Conservation (phyloP, 345 rosid genomes). For the Eucalyptus brandiana region DNA sequence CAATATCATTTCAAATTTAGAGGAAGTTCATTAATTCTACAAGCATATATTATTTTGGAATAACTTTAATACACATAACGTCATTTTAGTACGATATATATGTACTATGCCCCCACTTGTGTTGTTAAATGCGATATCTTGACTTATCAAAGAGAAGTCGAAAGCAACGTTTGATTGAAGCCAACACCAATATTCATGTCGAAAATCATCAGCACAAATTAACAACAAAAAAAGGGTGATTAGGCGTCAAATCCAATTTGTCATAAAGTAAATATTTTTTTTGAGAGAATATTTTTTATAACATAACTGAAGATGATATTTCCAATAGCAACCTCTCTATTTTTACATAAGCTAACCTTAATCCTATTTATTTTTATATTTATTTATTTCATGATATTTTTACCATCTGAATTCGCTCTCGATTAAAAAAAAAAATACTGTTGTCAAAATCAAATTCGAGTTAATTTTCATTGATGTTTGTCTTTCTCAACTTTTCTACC, state of each 20-base stretch:
- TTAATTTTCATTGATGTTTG: background rate
- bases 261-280: background rate
- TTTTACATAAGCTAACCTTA: background rate
- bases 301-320: too few species aligned
- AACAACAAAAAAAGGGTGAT: background rate
- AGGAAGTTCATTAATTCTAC: background rate
- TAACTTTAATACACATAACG: background rate
- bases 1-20: background rate
- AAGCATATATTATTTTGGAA: background rate
- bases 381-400: too few species aligned
- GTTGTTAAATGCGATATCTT: background rate
- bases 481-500: background rate
- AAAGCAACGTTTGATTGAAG: too few species aligned
- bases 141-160: background rate
- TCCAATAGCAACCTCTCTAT: too few species aligned
- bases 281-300: too few species aligned
- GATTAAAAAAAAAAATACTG: background rate
- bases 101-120: background rate
- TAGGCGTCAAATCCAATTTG: background rate
- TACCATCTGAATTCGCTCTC: background rate
- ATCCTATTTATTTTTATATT: too few species aligned
- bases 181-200: too few species aligned
- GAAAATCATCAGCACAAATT: background rate
- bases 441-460: background rate
- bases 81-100: background rate